Conservation (phyloP, 305 asterid genomes). For the Nicotiana rustica region DNA sequence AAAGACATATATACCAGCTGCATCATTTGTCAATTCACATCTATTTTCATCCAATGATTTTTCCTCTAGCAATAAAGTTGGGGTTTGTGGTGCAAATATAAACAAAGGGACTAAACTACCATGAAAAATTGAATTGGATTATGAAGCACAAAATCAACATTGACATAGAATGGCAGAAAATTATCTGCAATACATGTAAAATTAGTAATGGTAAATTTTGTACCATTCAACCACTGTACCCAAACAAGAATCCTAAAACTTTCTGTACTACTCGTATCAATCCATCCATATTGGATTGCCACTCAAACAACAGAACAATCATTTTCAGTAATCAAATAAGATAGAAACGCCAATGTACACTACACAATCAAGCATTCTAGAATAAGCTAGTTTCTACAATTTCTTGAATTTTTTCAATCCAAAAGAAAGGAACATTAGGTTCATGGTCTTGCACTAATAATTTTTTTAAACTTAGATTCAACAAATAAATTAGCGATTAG, state of each 20-base stretch:
- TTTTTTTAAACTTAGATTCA: no score
- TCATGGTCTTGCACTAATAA: no score
- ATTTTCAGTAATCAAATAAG: neutral
- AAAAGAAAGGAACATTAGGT: no score
- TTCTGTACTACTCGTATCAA: neutral
- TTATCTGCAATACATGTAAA: constrained; percentile 25
- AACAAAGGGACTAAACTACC: neutral
- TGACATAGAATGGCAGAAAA: constrained; percentile 9
- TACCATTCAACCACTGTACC: constrained; percentile 26
- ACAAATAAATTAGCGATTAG: no score
- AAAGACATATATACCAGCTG: neutral
- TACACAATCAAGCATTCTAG: no score
- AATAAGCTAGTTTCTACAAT: no score
- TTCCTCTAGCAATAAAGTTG: neutral
- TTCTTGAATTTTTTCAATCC: no score
- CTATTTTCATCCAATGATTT: neutral
- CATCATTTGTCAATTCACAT: neutral
- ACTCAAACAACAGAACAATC: constrained; percentile 27
- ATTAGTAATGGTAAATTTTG: neutral
- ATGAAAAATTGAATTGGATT: neutral
- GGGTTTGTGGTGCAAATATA: neutral
- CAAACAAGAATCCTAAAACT: constrained; percentile 21
- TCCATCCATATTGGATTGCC: constrained; percentile 14
- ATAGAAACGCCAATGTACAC: neutral
- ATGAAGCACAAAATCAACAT: constrained; percentile 3